These are phyloP conservation scores for Magnaporthiopsis incrustans DNA, from an alignment of 2,329 filamentous ascomycete genomes.

Conservation along the genomic window DNA sequence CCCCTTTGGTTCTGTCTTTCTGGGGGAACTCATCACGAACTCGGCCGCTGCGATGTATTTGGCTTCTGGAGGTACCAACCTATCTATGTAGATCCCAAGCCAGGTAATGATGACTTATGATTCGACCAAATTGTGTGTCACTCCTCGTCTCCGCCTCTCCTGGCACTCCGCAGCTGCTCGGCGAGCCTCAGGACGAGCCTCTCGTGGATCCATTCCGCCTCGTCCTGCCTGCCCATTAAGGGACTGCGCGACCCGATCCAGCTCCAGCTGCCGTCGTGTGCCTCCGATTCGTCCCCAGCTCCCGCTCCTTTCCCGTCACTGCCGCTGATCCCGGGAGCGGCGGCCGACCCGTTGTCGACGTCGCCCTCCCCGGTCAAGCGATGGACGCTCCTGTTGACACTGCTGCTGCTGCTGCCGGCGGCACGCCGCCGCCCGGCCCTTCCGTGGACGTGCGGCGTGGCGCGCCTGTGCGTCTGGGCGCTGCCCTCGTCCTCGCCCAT, in stretches of 20 bases:
- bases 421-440: constrained; percentile 3
- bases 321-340: neutral
- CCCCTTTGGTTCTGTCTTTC: too few species aligned
- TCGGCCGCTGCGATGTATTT: too few species aligned
- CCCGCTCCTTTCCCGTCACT: neutral
- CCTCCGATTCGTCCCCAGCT: constrained; percentile 9
- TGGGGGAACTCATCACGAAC: too few species aligned
- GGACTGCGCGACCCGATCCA: constrained; percentile 66
- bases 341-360: constrained; percentile 8
- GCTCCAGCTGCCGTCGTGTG: constrained; percentile 47
- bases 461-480: constrained; percentile 40
- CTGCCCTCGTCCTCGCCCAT: constrained; percentile 59
- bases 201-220: constrained; percentile 67
- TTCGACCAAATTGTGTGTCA: neutral
- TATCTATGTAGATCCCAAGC: too few species aligned
- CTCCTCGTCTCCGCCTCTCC: neutral
- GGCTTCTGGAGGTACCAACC: too few species aligned
- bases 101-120: too few species aligned
- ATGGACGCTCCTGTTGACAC: neutral
- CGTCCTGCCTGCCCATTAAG: constrained; percentile 59
- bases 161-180: constrained; percentile 31
- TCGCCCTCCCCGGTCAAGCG: constrained; percentile 3
- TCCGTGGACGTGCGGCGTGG: constrained; percentile 11
- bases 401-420: neutral
- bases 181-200: constrained; percentile 50